Percentiles rank a stretch among this genome's conserved stretches.
Evolutionary conservation across 331 rosid genomes (phyloP).

Genomic region (Malus hybrid): DNA sequence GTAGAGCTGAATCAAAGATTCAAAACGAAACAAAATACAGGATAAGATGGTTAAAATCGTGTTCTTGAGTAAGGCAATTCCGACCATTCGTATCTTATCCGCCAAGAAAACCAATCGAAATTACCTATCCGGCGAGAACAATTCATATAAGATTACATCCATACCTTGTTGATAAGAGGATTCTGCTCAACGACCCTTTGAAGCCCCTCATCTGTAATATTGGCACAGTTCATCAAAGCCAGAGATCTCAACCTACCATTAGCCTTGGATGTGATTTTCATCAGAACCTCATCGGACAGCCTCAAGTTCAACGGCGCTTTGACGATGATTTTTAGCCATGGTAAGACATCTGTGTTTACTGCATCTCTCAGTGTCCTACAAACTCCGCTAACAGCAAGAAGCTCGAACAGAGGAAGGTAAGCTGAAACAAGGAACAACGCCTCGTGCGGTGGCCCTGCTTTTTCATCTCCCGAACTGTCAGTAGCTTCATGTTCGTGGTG

Average conservation of each 20-base stretch:
- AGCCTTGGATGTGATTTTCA: conserved; percentile 52
- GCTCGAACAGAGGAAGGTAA: conserved; percentile 56
- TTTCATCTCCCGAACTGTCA: conserved; percentile 16
- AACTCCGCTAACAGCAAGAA: conserved; percentile 47
- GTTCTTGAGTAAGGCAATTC: neutral
- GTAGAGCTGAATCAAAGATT: conserved; percentile 41
- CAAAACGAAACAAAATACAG: too few species aligned
- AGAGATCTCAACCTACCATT: conserved; percentile 50
- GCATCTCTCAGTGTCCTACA: conserved; percentile 57
- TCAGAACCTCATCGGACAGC: conserved; percentile 36
- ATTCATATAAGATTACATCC: neutral
- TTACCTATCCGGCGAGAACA: too few species aligned
- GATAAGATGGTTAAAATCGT: too few species aligned
- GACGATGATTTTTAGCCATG: conserved; percentile 58
- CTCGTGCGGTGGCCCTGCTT: conserved; percentile 43
- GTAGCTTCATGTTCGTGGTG: conserved; percentile 3
- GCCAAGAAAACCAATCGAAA: too few species aligned
- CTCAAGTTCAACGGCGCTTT: conserved; percentile 47
- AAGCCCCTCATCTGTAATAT: conserved; percentile 57
- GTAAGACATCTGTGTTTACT: conserved; percentile 47
- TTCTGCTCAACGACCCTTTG: conserved; percentile 43
- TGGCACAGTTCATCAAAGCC: conserved; percentile 49
- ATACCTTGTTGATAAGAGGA: conserved; percentile 61
- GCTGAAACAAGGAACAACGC: conserved; percentile 54
- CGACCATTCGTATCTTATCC: conserved; percentile 27